Evolutionary conservation across 352 stramenopile species (phyloP).

Genomic region (Globisporangium nunn): DNA sequence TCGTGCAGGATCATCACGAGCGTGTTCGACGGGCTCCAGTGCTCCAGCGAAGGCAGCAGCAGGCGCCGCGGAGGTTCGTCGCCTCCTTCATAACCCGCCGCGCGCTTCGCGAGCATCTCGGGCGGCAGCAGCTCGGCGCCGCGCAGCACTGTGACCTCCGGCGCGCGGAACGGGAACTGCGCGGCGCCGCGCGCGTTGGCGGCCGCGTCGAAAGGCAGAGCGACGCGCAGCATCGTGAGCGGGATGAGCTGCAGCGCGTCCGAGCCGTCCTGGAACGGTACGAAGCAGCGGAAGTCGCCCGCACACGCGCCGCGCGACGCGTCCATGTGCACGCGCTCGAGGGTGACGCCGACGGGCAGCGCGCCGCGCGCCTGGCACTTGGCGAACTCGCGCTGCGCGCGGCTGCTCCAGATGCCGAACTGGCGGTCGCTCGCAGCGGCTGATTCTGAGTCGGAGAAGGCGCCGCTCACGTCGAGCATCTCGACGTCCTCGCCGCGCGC

Average conservation of each 20-base stretch:
- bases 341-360: slow-evolving; percentile 34
- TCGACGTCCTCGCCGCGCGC: slow-evolving; percentile 6
- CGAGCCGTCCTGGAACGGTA: slow-evolving; percentile 67
- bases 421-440: slow-evolving; percentile 28
- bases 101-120: slow-evolving; percentile 27
- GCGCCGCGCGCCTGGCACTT: slow-evolving; percentile 32
- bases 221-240: slow-evolving; percentile 41
- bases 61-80: slow-evolving; percentile 9
- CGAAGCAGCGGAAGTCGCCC: slow-evolving; percentile 66
- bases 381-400: slow-evolving; percentile 65
- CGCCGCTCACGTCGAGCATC: slow-evolving; percentile 10
- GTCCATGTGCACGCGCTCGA: slow-evolving; percentile 41
- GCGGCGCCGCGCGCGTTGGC: slow-evolving; percentile 20
- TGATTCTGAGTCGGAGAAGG: neutral
- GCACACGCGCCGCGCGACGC: slow-evolving; percentile 35
- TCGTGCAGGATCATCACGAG: slow-evolving; percentile 65
- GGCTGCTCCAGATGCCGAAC: slow-evolving; percentile 64
- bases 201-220: slow-evolving; percentile 43
- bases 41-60: slow-evolving; percentile 40
- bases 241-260: slow-evolving; percentile 58
- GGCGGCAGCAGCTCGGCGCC: slow-evolving; percentile 44
- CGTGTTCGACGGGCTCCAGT: slow-evolving; percentile 75
- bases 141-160: slow-evolving; percentile 35
- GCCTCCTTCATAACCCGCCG: neutral
- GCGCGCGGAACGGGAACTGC: slow-evolving; percentile 59